These are phyloP conservation scores for Pleomassaria siparia DNA, from an alignment of 2,329 filamentous ascomycete species.

Conservation along the genomic window DNA sequence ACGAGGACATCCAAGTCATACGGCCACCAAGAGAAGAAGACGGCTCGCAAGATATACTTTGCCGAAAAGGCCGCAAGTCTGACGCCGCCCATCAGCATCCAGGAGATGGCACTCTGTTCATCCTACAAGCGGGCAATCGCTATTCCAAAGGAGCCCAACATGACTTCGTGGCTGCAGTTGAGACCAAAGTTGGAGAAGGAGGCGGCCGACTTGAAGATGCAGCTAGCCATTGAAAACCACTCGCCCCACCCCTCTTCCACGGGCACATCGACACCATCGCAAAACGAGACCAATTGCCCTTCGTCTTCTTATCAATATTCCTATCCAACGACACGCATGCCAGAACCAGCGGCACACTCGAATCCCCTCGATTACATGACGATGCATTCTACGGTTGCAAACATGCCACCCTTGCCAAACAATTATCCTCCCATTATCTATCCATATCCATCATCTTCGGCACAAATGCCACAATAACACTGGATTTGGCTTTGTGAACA, in stretches of 20 bases:
- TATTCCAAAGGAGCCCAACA: slow-evolving; percentile 43
- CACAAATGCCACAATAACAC: slow-evolving; percentile 1
- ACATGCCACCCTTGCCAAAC: not conserved
- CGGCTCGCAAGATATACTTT: slow-evolving; percentile 39
- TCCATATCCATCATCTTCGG: slow-evolving; percentile 2
- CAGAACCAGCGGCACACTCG: not conserved
- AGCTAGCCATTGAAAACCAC: not conserved
- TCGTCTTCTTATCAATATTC: not conserved
- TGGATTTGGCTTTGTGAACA: not conserved
- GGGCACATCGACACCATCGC: not conserved
- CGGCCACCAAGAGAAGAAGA: slow-evolving; percentile 36
- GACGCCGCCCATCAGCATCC: slow-evolving; percentile 37
- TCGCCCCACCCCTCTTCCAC: not conserved
- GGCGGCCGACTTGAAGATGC: slow-evolving; percentile 18
- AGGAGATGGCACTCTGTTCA: slow-evolving; percentile 40
- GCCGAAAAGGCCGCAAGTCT: slow-evolving; percentile 40
- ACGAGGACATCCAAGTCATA: slow-evolving; percentile 30
- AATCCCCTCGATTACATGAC: too few species aligned
- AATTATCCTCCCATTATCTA: not conserved
- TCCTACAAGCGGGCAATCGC: slow-evolving; percentile 43
- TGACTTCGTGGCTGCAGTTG: slow-evolving; percentile 38
- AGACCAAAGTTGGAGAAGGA: slow-evolving; percentile 42
- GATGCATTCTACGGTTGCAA: not conserved
- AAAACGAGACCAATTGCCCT: not conserved
- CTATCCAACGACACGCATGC: not conserved